Evolutionary conservation across 306 rosid species (phyloP), one percentile per base, ranked within the genome.

Genomic region (Begonia loranthoides): DNA sequence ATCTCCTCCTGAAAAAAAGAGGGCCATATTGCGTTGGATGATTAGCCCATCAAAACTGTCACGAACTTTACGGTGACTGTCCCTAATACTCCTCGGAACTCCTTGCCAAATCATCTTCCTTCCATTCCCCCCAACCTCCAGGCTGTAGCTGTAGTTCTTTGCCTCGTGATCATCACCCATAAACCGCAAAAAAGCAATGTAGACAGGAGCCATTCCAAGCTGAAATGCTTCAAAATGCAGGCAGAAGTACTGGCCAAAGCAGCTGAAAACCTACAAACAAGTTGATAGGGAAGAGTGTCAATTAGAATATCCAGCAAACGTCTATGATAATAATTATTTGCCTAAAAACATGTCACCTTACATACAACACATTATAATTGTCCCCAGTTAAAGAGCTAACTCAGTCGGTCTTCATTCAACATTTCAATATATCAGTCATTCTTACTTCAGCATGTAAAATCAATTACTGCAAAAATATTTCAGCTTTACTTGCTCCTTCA

Each of bases 71-170:
- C 87, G 69, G 68, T 87, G 94, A 66, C 85, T 76, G 64, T 87
- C 94, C 60, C 96, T 68, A 44, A 87, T 78, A 79, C 96, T 87
- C 49, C 96, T 79, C 0, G 96, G 96, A 16, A 83, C 87, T 1
- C 94, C 94, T 43, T 87, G 94, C 96, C 94, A 87, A 15, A 73
- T 69, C 92, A 80, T 80, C 79, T 83, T 87, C 83, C 94, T 76
- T 52, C 94, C 96, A 45, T 83, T 80, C 54, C 92, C 94, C 34
- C 96, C 94, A 12, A 67, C 74, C 62, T 73, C 78, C 36, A 73
- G 70, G 33, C 78, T 51, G 63, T 73, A 73, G 47, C 76, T 83
- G 61, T 87, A 87, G 61, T 76, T 87, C 75, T 87, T 87, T 9
- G 96, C 96, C 61, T 87, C 96, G 0, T 71, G 76, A 62, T 87